Conservation (phyloP, 164 flowering plant genomes). For the Dillenia turbinata region DNA sequence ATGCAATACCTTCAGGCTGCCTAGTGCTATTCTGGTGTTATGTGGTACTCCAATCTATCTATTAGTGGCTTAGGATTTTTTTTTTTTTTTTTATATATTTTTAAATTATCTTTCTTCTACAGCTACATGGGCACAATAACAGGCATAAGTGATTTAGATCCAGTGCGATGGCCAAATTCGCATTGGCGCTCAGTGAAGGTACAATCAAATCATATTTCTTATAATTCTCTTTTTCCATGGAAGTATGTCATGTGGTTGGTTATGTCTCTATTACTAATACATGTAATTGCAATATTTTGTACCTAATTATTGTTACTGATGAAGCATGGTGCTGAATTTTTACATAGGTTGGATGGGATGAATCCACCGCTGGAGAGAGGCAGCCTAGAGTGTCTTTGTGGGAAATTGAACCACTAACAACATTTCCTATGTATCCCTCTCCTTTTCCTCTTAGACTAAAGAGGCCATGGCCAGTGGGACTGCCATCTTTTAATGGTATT, state of each 20-base stretch:
- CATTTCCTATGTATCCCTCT: slow-evolving; percentile 97
- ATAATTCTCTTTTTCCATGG: not conserved
- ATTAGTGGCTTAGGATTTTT: not conserved
- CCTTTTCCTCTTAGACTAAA: slow-evolving; percentile 85
- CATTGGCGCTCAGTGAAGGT: slow-evolving; percentile 99
- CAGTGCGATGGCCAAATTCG: slow-evolving; percentile 80
- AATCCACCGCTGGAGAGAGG: slow-evolving; percentile 96
- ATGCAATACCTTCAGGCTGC: no score
- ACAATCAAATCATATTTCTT: not conserved
- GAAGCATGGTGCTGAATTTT: not conserved
- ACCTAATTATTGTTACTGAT: no score
- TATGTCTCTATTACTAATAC: no score
- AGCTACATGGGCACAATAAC: slow-evolving; percentile 95
- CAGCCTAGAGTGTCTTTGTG: slow-evolving; percentile 98
- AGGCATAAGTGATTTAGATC: slow-evolving; percentile 81
- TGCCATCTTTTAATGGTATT: slow-evolving; percentile 70
- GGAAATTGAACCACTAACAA: slow-evolving; percentile 97
- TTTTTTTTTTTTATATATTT: not conserved
- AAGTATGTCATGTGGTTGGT: no score
- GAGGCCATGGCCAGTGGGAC: slow-evolving; percentile 92
- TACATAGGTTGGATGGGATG: slow-evolving; percentile 98
- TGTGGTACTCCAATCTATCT: no score
- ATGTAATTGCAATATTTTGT: not conserved
- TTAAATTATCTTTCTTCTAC: slow-evolving; percentile 11
- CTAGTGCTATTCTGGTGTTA: not conserved